Evolutionary conservation across 305 asterid genomes (phyloP).

Genomic region (Fraxinus sp.): DNA sequence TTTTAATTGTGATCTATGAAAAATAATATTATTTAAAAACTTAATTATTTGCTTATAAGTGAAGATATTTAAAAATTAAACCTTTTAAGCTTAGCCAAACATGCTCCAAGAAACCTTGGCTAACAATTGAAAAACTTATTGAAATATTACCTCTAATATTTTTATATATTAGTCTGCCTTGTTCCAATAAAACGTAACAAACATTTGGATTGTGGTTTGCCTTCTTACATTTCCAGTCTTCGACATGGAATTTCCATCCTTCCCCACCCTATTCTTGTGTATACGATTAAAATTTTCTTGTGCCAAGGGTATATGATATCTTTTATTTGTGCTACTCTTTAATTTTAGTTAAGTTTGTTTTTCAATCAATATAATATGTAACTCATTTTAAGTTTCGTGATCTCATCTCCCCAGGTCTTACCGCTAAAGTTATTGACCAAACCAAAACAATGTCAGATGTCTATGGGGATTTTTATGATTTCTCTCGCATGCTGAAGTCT

Average conservation of each 20-base stretch:
- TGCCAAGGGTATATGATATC: neutral
- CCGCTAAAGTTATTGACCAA: conserved; percentile 80
- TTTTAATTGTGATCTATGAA: neutral
- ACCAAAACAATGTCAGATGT: conserved; percentile 79
- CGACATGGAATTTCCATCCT: neutral
- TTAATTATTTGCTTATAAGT: neutral
- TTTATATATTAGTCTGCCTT: neutral
- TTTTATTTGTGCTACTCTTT: neutral
- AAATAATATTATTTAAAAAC: neutral
- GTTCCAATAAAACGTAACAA: neutral
- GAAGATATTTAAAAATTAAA: neutral
- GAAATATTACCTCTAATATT: neutral
- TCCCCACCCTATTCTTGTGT: neutral
- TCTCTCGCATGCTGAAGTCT: conserved; percentile 72
- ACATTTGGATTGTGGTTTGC: neutral
- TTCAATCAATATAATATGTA: neutral
- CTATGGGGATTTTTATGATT: conserved; percentile 87
- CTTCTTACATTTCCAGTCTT: neutral
- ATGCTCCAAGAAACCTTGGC: neutral
- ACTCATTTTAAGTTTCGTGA: neutral
- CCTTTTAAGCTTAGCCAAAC: neutral
- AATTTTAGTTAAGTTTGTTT: neutral
- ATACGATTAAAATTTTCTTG: neutral
- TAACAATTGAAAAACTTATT: neutral
- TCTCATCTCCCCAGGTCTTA: conserved; percentile 62